Percentiles rank a stretch among this genome's conserved stretches.
Evolutionary conservation across 768 basidiomycete genomes (phyloP).

Genomic region (Leccinum arenicola): DNA sequence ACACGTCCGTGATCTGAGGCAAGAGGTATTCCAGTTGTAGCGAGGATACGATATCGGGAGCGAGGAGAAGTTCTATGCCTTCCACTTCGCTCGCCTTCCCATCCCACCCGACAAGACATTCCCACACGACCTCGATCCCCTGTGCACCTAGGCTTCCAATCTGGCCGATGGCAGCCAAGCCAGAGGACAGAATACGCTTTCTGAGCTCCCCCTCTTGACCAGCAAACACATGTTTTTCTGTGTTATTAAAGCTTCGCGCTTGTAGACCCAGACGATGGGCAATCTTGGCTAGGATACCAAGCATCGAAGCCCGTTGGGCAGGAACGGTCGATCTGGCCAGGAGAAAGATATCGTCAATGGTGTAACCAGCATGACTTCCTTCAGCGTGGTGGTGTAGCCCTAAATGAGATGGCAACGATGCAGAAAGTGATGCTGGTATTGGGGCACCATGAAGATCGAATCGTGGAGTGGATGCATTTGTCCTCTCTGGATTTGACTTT

Average conservation of each 20-base stretch:
- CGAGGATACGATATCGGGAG: slow-evolving; percentile 15
- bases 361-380: slow-evolving; percentile 76
- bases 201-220: slow-evolving; percentile 45
- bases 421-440: slow-evolving; percentile 54
- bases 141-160: slow-evolving; percentile 62
- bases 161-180: slow-evolving; percentile 62
- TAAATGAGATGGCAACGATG: slow-evolving; percentile 72
- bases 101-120: slow-evolving; percentile 69
- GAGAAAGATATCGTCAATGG: slow-evolving; percentile 79
- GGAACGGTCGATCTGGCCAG: slow-evolving; percentile 79
- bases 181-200: slow-evolving; percentile 63
- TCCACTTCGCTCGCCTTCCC: slow-evolving; percentile 24
- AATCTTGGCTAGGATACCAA: slow-evolving; percentile 66
- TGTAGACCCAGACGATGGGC: slow-evolving; percentile 34
- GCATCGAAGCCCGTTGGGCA: slow-evolving; percentile 80
- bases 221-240: slow-evolving; percentile 13
- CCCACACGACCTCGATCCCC: slow-evolving; percentile 74
- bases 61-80: slow-evolving; percentile 43
- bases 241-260: background rate
- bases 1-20: slow-evolving; percentile 44
- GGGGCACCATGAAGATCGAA: slow-evolving; percentile 77
- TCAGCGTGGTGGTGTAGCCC: slow-evolving; percentile 92
- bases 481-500: slow-evolving; percentile 11
- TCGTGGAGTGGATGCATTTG: slow-evolving; percentile 39
- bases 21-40: slow-evolving; percentile 44